Evolutionary conservation across 192 early-diverging fungal genomes (phyloP).

Genomic region (Nowakowskiella sp.): DNA sequence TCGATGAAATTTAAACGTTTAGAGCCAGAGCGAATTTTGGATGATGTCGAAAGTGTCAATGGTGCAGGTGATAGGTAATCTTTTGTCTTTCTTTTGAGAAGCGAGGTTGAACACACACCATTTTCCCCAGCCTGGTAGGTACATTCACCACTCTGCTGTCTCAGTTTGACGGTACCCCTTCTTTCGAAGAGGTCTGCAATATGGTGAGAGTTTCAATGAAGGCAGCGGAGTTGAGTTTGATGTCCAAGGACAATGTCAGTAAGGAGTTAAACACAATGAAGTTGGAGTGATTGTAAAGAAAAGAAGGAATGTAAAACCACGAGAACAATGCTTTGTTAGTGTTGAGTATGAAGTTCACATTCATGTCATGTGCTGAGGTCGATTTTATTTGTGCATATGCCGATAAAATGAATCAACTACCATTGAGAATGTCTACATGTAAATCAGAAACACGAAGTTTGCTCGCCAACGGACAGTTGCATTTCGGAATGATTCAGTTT

Average conservation of each 20-base stretch:
- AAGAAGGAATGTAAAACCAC: no score
- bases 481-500: no score
- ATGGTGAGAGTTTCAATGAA: constrained; percentile 7
- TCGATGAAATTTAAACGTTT: constrained; percentile 26
- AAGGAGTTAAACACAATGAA: neutral
- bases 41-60: constrained; percentile 53
- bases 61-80: constrained; percentile 69
- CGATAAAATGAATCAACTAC: no score
- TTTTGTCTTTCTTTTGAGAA: neutral
- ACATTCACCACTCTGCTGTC: constrained; percentile 15
- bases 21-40: constrained; percentile 8
- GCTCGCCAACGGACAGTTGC: no score
- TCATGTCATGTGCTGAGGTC: no score
- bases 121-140: constrained; percentile 21
- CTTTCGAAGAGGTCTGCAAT: constrained; percentile 4
- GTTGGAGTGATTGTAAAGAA: no score
- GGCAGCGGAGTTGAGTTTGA: constrained; percentile 14
- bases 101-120: neutral
- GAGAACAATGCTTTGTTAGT: no score
- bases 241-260: constrained; percentile 14
- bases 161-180: neutral
- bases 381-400: no score
- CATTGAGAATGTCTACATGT: no score
- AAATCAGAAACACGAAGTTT: no score
- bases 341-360: no score